Percentiles rank a stretch among this genome's conserved stretches.
phyloP scores from a whole-genome alignment of 371 early-diverging fungal species.

The Lichtheimia ornata region DNA sequence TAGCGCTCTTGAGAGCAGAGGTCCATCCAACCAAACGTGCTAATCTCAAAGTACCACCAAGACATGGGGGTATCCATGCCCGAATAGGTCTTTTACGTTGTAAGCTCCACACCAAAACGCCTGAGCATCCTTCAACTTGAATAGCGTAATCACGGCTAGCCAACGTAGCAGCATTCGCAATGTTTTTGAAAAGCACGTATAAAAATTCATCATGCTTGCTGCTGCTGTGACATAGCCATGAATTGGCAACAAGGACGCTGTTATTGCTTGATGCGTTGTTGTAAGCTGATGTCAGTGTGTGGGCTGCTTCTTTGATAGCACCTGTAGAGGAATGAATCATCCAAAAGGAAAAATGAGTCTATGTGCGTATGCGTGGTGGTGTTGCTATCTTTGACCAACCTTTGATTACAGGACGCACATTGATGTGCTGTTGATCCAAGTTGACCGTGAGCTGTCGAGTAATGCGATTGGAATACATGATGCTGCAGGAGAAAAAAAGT shows the following conservation, averaged over 20 bases:
- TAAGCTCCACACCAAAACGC: conserved; percentile 32
- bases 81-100: conserved; percentile 1
- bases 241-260: conserved; percentile 22
- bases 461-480: conserved; percentile 3
- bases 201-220: conserved; percentile 28
- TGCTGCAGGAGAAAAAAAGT: no score
- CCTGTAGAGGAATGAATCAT: conserved; percentile 16
- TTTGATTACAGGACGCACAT: conserved; percentile 43
- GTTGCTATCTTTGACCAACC: conserved; percentile 15
- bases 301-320: conserved; percentile 42
- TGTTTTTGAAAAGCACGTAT: conserved; percentile 29
- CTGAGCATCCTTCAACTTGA: conserved; percentile 46
- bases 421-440: conserved; percentile 26
- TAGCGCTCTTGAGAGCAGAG: conserved; percentile 29
- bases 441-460: conserved; percentile 37
- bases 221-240: conserved; percentile 3
- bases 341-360: not conserved
- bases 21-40: conserved; percentile 30
- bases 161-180: conserved; percentile 28
- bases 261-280: conserved; percentile 10
- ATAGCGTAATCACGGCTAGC: conserved; percentile 41
- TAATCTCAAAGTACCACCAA: conserved; percentile 27
- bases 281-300: conserved; percentile 39
- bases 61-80: conserved; percentile 20
- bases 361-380: not conserved